Conservation (phyloP, 129 eudicot species). For the Centaurea solstitialis region DNA sequence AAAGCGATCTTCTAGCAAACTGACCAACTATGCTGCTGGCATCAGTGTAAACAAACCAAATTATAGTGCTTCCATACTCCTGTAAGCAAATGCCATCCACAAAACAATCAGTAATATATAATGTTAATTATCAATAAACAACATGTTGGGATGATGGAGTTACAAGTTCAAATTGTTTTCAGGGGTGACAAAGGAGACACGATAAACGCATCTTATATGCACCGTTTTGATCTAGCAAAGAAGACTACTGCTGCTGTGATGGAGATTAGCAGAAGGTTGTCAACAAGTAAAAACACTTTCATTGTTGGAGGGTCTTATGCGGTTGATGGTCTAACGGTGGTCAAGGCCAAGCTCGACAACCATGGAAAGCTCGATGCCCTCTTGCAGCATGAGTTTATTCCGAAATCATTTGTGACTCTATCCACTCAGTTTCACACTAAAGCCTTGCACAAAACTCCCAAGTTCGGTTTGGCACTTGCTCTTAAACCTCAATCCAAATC, state of each 20-base stretch:
- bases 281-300: constrained; percentile 80
- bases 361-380: constrained; percentile 80
- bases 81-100: constrained; percentile 43
- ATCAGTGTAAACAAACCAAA: constrained; percentile 73
- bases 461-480: constrained; percentile 80
- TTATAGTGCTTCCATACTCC: constrained; percentile 67
- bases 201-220: constrained; percentile 71
- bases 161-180: background rate
- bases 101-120: background rate
- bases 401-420: constrained; percentile 70
- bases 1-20: constrained; percentile 58
- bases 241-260: constrained; percentile 74
- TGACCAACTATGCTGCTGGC: constrained; percentile 86
- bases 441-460: constrained; percentile 86
- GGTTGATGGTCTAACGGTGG: constrained; percentile 63
- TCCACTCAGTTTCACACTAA: constrained; percentile 86
- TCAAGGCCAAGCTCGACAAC: constrained; percentile 84
- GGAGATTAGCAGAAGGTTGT: constrained; percentile 70
- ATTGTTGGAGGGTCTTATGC: constrained; percentile 83
- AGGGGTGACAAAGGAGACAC: constrained; percentile 94
- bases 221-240: constrained; percentile 56
- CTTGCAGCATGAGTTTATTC: constrained; percentile 83
- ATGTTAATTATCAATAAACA: background rate
- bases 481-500: constrained; percentile 60
- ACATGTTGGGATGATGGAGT: background rate